Percentiles rank a stretch among this genome's conserved stretches.
These are phyloP conservation scores for Russula virescens DNA, from an alignment of 768 basidiomycete species.

Conservation along the genomic window DNA sequence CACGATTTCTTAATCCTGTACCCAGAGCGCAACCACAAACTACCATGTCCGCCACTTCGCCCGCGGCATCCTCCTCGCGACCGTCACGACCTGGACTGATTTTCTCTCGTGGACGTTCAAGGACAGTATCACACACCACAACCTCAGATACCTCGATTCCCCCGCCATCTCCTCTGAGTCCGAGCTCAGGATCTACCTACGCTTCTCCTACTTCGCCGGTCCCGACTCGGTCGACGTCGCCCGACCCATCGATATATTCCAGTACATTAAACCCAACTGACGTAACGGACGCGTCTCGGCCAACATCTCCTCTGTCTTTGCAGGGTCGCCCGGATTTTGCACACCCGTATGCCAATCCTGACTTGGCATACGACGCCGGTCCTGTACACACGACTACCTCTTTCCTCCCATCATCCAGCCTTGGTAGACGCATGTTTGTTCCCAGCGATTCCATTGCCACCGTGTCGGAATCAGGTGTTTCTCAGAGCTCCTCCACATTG, in stretches of 20 bases:
- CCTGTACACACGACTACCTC: slow-evolving; percentile 28
- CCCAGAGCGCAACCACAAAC: slow-evolving; percentile 55
- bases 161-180: slow-evolving; percentile 14
- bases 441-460: slow-evolving; percentile 20
- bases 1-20: slow-evolving; percentile 5
- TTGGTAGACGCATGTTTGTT: slow-evolving; percentile 19
- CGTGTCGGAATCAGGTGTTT: slow-evolving; percentile 32
- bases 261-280: slow-evolving; percentile 20
- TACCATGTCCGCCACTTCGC: slow-evolving; percentile 51
- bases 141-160: slow-evolving; percentile 14
- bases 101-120: slow-evolving; percentile 35
- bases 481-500: slow-evolving; percentile 30
- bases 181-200: not conserved
- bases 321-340: slow-evolving; percentile 32
- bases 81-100: slow-evolving; percentile 41
- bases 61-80: slow-evolving; percentile 34
- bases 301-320: slow-evolving; percentile 20
- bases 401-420: slow-evolving; percentile 30
- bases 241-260: slow-evolving; percentile 19
- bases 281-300: slow-evolving; percentile 24
- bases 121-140: slow-evolving; percentile 28
- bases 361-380: slow-evolving; percentile 41
- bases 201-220: not conserved
- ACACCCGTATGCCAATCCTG: slow-evolving; percentile 82
- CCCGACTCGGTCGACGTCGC: slow-evolving; percentile 17